These are phyloP conservation scores for Prunus yedoensis DNA, from an alignment of 331 rosid genomes.

Conservation along the genomic window DNA sequence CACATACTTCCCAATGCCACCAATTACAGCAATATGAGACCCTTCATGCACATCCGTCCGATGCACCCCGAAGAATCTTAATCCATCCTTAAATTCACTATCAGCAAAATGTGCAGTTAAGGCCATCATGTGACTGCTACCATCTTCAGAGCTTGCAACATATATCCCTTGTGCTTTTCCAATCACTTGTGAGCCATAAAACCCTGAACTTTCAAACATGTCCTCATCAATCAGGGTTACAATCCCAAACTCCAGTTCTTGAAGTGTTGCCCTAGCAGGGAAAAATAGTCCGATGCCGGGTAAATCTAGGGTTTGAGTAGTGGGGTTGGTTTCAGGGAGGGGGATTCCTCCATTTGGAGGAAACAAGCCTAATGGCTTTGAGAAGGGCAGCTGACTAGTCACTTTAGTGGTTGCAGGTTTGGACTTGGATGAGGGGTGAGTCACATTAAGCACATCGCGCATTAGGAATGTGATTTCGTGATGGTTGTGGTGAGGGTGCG, in stretches of 20 bases:
- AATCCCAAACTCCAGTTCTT: conserved; percentile 58
- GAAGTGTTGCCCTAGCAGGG: conserved; percentile 48
- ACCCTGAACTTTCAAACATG: conserved; percentile 24
- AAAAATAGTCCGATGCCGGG: conserved; percentile 59
- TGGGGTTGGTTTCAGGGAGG: conserved; percentile 41
- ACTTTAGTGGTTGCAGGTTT: conserved; percentile 35
- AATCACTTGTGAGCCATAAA: conserved; percentile 19
- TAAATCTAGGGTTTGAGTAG: conserved; percentile 46
- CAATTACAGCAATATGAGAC: conserved; percentile 81
- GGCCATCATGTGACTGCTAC: conserved; percentile 68
- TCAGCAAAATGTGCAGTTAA: conserved; percentile 40
- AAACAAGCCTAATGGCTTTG: conserved; percentile 51
- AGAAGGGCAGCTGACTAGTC: conserved; percentile 41
- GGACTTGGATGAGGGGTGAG: conserved; percentile 20
- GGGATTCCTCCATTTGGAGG: conserved; percentile 54
- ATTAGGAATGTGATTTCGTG: conserved; percentile 59
- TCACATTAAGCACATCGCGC: conserved; percentile 45
- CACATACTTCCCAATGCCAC: conserved; percentile 68
- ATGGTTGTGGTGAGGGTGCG: conserved; percentile 41
- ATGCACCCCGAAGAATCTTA: conserved; percentile 60
- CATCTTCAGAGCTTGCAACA: conserved; percentile 57
- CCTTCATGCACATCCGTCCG: conserved; percentile 45
- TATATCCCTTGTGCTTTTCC: conserved; percentile 72
- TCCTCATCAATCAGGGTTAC: conserved; percentile 55
- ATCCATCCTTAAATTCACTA: conserved; percentile 35